These are phyloP conservation scores for Dionaea muscipula DNA, from an alignment of 179 eudicot species.

Conservation along the genomic window DNA sequence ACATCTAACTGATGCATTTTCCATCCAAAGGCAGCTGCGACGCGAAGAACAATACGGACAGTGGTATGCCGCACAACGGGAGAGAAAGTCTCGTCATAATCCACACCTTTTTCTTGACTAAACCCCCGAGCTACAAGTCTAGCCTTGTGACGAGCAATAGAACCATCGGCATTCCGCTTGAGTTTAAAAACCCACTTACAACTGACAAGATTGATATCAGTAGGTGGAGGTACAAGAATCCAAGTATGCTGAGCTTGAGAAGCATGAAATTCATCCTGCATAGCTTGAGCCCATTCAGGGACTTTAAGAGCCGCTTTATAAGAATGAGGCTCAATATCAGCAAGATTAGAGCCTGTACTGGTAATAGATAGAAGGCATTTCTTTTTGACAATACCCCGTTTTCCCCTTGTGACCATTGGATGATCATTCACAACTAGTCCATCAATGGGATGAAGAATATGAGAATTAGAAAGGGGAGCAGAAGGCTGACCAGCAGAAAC, in stretches of 20 bases:
- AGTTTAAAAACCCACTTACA: slow-evolving; percentile 6
- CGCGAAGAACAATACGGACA: not conserved
- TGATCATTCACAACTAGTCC: too few species aligned
- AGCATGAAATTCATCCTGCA: slow-evolving; percentile 5
- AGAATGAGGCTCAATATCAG: not conserved
- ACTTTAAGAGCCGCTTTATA: not conserved
- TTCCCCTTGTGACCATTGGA: too few species aligned
- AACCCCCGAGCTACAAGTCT: not conserved
- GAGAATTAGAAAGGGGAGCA: too few species aligned
- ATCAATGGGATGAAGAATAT: too few species aligned
- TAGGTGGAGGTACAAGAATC: not conserved
- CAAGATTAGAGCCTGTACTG: too few species aligned
- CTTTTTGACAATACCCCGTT: too few species aligned
- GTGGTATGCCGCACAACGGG: not conserved
- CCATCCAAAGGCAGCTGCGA: not conserved
- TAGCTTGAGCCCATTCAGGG: slow-evolving; percentile 1
- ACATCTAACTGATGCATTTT: not conserved
- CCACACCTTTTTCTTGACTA: not conserved
- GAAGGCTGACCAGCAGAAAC: too few species aligned
- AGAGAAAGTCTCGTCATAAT: slow-evolving; percentile 1
- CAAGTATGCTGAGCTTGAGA: slow-evolving; percentile 5
- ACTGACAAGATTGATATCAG: not conserved
- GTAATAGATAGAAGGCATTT: not conserved
- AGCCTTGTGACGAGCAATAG: not conserved
- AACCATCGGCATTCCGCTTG: slow-evolving; percentile 4